A percentile compares a stretch with the other conserved stretches of the same genome.
Conservation (phyloP, 1,139 yeast genomes). For the Suhomyces coccinellae region DNA sequence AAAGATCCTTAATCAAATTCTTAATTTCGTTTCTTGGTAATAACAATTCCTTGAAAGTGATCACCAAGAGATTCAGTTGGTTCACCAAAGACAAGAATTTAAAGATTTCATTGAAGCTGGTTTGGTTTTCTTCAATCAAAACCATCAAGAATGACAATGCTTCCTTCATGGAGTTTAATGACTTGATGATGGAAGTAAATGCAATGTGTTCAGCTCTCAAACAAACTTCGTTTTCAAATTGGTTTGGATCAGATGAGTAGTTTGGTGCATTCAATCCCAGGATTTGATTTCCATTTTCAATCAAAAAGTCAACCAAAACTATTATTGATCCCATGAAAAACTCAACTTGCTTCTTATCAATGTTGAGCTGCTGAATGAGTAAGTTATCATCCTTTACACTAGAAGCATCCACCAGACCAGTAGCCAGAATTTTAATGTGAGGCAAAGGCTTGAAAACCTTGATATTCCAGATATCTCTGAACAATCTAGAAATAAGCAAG, state of each 20-base stretch:
- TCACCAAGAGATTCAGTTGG: conserved; percentile 64
- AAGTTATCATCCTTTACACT: conserved; percentile 50
- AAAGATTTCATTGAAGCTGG: conserved; percentile 60
- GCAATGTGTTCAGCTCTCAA: conserved; percentile 92
- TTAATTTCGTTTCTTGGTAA: conserved; percentile 64
- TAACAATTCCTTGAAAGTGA: conserved; percentile 75
- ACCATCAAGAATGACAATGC: conserved; percentile 86
- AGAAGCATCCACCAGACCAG: conserved; percentile 35
- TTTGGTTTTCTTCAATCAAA: conserved; percentile 66
- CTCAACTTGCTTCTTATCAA: conserved; percentile 58
- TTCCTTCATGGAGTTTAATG: conserved; percentile 80
- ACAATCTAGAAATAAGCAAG: conserved; percentile 71
- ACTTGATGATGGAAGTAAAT: conserved; percentile 71
- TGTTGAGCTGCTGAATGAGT: conserved; percentile 46
- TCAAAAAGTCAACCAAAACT: conserved; percentile 58
- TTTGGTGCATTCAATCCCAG: conserved; percentile 61
- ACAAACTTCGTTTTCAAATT: conserved; percentile 62
- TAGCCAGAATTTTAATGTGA: conserved; percentile 39
- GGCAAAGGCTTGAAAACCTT: conserved; percentile 59
- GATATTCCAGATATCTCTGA: conserved; percentile 75
- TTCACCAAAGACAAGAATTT: conserved; percentile 64
- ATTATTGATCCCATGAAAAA: conserved; percentile 67
- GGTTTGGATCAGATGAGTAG: conserved; percentile 49
- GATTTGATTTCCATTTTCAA: conserved; percentile 57
- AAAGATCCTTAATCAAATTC: conserved; percentile 76